A percentile compares a stretch with the other conserved stretches of the same genome.
Evolutionary conservation across 345 rosid species (phyloP).

Genomic region (thale cress (Arabidopsis thaliana)): TAIR10.1 NC_003070.9:5760001-5760500

Average conservation of each 20-base stretch:
- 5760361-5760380: constrained; percentile 10
- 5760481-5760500: too few relatives aligned
- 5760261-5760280: constrained; percentile 75
- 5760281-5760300: constrained; percentile 56
- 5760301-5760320: constrained; percentile 46
- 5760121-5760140: constrained; percentile 87
- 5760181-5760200: constrained; percentile 2
- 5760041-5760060: constrained; percentile 1
- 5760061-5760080: constrained; percentile 65
- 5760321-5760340: constrained; percentile 31
- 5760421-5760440: constrained; percentile 25
- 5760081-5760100: constrained; percentile 69
- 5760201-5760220: background rate
- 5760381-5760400: constrained; percentile 5
- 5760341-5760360: constrained; percentile 10
- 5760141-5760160: constrained; percentile 39
- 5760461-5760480: background rate
- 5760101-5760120: constrained; percentile 85
- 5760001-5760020: background rate
- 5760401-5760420: constrained; percentile 5
- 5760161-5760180: background rate
- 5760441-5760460: background rate
- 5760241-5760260: constrained; percentile 65
- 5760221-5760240: constrained; percentile 6
- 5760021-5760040: background rate